These are phyloP conservation scores for Naematelia aurantialba DNA, from an alignment of 768 basidiomycete species.

Conservation along the genomic window DNA sequence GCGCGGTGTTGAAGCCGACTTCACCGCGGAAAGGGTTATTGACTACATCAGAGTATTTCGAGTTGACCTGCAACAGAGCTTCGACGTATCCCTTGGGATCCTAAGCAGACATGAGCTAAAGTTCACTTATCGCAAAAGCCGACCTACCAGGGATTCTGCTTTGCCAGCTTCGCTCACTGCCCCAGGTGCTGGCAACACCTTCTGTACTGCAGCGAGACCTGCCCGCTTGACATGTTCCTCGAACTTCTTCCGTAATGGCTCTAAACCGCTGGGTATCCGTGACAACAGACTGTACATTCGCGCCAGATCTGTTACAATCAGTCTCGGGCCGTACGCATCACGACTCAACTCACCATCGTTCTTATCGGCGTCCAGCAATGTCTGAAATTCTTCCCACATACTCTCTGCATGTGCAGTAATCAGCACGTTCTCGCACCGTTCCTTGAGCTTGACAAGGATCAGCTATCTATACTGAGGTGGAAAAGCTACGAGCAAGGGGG, in stretches of 20 bases:
- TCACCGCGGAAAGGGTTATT: conserved; percentile 85
- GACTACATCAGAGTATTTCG: conserved; percentile 85
- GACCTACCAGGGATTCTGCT: conserved; percentile 58
- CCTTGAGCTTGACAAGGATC: conserved; percentile 50
- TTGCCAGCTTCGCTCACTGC: conserved; percentile 54
- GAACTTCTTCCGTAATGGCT: conserved; percentile 85
- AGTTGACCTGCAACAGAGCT: conserved; percentile 82
- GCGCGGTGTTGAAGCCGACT: conserved; percentile 83
- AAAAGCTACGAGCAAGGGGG: too few relatives aligned
- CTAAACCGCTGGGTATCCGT: conserved; percentile 82
- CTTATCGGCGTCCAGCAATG: conserved; percentile 73
- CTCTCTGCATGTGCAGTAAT: conserved; percentile 77
- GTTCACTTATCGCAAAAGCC: not conserved
- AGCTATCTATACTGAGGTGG: conserved; percentile 4
- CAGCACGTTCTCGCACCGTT: conserved; percentile 78
- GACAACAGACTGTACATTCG: conserved; percentile 91
- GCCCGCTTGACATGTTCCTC: conserved; percentile 93
- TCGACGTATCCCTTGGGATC: conserved; percentile 95
- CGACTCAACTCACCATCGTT: conserved; percentile 58
- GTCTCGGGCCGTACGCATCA: not conserved
- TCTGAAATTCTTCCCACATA: conserved; percentile 92
- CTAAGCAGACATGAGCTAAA: conserved; percentile 12
- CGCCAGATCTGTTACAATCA: conserved; percentile 62
- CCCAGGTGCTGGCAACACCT: conserved; percentile 54
- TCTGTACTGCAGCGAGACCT: conserved; percentile 75